A percentile compares a stretch with the other conserved stretches of the same genome.
These are phyloP conservation scores for Huntiella decipiens DNA, from an alignment of 2,329 filamentous ascomycete species.

Conservation along the genomic window DNA sequence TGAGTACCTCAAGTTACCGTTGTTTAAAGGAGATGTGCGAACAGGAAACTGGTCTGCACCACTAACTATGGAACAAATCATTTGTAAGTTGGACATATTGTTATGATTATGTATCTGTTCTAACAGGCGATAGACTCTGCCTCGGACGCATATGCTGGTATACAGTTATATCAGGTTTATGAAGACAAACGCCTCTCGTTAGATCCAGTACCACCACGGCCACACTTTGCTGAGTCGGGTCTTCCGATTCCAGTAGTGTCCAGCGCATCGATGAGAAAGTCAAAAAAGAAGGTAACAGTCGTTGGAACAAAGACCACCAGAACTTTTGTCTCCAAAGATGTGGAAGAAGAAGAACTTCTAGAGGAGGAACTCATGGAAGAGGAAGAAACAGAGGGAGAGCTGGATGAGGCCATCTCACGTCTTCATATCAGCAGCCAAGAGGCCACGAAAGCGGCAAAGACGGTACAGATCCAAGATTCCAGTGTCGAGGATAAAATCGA, in stretches of 20 bases:
- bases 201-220: conserved; percentile 50
- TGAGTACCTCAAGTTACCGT: conserved; percentile 50
- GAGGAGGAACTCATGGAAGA: conserved; percentile 4
- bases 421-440: not conserved
- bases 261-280: conserved; percentile 18
- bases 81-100: conserved; percentile 33
- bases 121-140: conserved; percentile 43
- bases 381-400: conserved; percentile 1
- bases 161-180: conserved; percentile 53
- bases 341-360: not conserved
- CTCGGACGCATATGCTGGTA: conserved; percentile 63
- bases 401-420: not conserved
- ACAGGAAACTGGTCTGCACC: conserved; percentile 53
- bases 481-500: not conserved
- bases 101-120: not conserved
- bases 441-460: not conserved
- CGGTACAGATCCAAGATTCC: not conserved
- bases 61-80: conserved; percentile 45
- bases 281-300: not conserved
- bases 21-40: conserved; percentile 60
- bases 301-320: not conserved
- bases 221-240: conserved; percentile 47
- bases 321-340: not conserved
- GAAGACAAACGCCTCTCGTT: conserved; percentile 49
- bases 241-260: conserved; percentile 40